Conservation (phyloP, 768 basidiomycete genomes). For the Atractiella rhizophila region DNA sequence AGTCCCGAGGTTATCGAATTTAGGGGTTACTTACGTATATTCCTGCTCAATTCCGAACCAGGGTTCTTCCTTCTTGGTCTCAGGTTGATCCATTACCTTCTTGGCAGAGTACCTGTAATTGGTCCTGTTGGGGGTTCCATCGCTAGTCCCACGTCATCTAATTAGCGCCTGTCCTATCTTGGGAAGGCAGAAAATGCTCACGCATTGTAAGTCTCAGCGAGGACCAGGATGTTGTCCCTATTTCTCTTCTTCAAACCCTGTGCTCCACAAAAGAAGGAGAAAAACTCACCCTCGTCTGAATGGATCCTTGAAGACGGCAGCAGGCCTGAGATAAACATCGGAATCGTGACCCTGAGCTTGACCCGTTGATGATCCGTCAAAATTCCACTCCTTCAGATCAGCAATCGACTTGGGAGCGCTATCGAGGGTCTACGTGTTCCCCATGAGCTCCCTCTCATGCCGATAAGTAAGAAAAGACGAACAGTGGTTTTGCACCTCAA, state of each 20-base stretch:
- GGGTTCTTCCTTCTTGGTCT: slow-evolving; percentile 49
- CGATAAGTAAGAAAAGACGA: slow-evolving; percentile 16
- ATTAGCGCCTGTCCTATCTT: too few relatives aligned
- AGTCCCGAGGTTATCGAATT: not conserved
- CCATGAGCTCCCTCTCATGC: not conserved
- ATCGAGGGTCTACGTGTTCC: slow-evolving; percentile 40
- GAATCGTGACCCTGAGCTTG: slow-evolving; percentile 90
- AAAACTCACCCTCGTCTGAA: slow-evolving; percentile 98
- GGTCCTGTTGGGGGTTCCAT: slow-evolving; percentile 88
- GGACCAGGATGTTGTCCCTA: slow-evolving; percentile 20
- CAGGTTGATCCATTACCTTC: slow-evolving; percentile 87
- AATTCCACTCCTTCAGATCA: slow-evolving; percentile 93
- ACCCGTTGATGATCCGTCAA: slow-evolving; percentile 52
- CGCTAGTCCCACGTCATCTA: too few relatives aligned
- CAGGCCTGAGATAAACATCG: slow-evolving; percentile 92
- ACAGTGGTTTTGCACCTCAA: slow-evolving; percentile 92
- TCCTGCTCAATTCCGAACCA: slow-evolving; percentile 99
- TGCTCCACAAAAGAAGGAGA: slow-evolving; percentile 35
- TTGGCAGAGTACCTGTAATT: slow-evolving; percentile 64
- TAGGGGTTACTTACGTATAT: slow-evolving; percentile 32
- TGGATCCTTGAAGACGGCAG: slow-evolving; percentile 91
- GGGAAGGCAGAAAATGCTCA: too few relatives aligned
- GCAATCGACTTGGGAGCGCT: slow-evolving; percentile 66
- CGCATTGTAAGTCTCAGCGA: slow-evolving; percentile 82
- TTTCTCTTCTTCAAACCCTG: not conserved